Conservation (phyloP, 208 protist genomes). For the Balamuthia mandrillaris region DNA sequence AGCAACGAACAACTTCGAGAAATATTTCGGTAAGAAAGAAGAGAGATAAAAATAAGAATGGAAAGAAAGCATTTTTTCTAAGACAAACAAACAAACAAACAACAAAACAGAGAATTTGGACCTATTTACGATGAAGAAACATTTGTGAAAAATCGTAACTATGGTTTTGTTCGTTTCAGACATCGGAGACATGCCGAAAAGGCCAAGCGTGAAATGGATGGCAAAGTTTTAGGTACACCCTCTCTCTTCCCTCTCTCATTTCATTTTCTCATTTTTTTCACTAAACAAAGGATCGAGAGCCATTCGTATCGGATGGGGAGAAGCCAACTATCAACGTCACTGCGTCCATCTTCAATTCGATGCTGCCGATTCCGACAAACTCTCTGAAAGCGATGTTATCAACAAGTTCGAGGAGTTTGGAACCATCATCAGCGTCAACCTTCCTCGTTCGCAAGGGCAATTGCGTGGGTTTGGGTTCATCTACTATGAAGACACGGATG, state of each 20-base stretch:
- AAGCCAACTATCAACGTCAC: slow-evolving; percentile 23
- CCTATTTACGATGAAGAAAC: slow-evolving; percentile 24
- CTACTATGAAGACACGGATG: slow-evolving; percentile 26
- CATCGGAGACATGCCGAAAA: slow-evolving; percentile 1
- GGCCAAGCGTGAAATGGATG: slow-evolving; percentile 19
- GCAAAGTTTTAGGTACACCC: slow-evolving; percentile 8
- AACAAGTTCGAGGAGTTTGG: slow-evolving; percentile 23
- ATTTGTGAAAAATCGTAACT: slow-evolving; percentile 20
- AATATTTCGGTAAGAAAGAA: neutral
- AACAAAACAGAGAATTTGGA: no score
- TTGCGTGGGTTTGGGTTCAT: slow-evolving; percentile 20
- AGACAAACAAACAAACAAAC: no score
- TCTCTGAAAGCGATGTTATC: slow-evolving; percentile 18
- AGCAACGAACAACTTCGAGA: neutral
- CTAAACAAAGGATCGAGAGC: neutral
- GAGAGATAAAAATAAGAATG: no score
- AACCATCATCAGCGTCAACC: slow-evolving; percentile 27
- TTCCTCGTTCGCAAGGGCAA: neutral
- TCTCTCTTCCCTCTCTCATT: no score
- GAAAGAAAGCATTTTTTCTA: no score
- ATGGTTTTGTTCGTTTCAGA: slow-evolving; percentile 5
- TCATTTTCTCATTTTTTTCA: no score
- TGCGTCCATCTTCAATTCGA: slow-evolving; percentile 27
- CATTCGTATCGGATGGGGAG: slow-evolving; percentile 11
- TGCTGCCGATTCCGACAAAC: neutral